Base-by-base conservation (phyloP, 2,329 filamentous ascomycete genomes). In the Whalleya microplaca region DNA sequence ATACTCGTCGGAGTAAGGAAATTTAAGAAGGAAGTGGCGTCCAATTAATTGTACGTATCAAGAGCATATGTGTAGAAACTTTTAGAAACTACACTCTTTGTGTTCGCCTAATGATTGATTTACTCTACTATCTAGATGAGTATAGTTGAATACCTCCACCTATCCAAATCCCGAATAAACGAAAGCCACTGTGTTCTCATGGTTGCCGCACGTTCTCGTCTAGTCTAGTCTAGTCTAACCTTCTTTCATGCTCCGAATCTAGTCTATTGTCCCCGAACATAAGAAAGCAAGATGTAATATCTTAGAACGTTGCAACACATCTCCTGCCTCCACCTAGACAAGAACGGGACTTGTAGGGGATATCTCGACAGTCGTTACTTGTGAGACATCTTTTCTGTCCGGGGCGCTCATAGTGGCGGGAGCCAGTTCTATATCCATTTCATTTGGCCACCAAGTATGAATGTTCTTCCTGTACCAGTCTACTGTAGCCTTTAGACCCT, bases 381-480 rank as follows among this genome's bases (percentile, higher is more conserved):
- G 32, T 12, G 32, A 12, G 10, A 37, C 32, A 16, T 37, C 32
- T 16, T 37, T 27, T 27, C 23, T 37, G 10, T 37, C 10, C 32
- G 32, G 3, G 10, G 10, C 32, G 10, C 3, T 16, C 9, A 37
- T 12, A 16, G 32, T 37, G 5, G 32, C 32, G 4, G 8, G 32
- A 3, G 32, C 9, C 3, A 37, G 32, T 16, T 12, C 41, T 1
- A 16, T 21, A 6, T 48, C 27, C 23, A 16, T 18, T 14, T 32
- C 45, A 5, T 10, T 21, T 4, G 23, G 23, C 45, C 45, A 48
- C 45, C 45, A 48, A 6, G 27, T 16, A 37, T 48, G 21, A 16
- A 48, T 48, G 23, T 48, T 48, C 45, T 48, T 48, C 16, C 45
- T 19, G 45, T 48, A 48, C 45, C 45, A 48, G 7, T 48, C 29